Conservation (phyloP, 768 basidiomycete genomes). For the Cubamyces sp. region DNA sequence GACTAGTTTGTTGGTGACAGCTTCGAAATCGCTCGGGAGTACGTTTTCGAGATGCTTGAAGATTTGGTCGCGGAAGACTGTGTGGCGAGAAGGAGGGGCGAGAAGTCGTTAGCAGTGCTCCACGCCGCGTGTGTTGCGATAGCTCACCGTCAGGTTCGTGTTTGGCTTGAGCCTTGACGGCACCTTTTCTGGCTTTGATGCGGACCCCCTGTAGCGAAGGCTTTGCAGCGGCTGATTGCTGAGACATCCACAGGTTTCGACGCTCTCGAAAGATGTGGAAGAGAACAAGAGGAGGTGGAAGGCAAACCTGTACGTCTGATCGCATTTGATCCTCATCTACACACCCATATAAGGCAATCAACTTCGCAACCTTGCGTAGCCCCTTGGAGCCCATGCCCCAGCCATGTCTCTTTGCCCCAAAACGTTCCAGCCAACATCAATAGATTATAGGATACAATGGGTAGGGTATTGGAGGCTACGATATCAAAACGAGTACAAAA, state of each 20-base stretch:
- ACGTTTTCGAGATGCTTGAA: constrained; percentile 90
- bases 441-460: no score
- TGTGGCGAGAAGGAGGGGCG: constrained; percentile 14
- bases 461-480: no score
- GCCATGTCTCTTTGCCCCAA: no score
- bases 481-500: no score
- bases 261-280: constrained; percentile 35
- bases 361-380: background rate
- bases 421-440: no score
- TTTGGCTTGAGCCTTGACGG: constrained; percentile 90
- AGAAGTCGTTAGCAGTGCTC: background rate
- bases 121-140: constrained; percentile 4
- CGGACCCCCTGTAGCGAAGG: constrained; percentile 92
- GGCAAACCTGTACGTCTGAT: background rate
- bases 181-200: constrained; percentile 92
- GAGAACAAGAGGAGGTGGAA: constrained; percentile 22
- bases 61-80: constrained; percentile 93
- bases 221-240: constrained; percentile 81
- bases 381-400: no score
- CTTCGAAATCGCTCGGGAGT: constrained; percentile 78
- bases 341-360: constrained; percentile 16
- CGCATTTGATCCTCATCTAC: constrained; percentile 15
- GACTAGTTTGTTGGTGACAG: constrained; percentile 80
- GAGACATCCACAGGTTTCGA: constrained; percentile 84
- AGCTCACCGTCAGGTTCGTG: constrained; percentile 80